These are phyloP conservation scores for Oxytropis ochrocephala DNA, from an alignment of 306 rosid genomes.

Conservation along the genomic window DNA sequence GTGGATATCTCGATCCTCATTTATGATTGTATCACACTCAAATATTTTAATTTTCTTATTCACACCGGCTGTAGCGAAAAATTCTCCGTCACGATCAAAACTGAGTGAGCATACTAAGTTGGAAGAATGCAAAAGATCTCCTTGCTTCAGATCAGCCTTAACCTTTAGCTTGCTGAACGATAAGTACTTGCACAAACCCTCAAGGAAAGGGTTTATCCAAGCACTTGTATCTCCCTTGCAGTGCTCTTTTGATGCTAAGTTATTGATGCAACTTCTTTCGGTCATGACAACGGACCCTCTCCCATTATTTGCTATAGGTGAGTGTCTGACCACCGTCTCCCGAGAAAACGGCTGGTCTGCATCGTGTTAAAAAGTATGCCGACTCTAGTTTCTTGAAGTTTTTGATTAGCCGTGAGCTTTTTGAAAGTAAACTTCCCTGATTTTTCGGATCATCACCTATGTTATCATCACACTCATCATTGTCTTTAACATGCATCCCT, in stretches of 20 bases:
- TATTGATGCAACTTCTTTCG: conserved; percentile 68
- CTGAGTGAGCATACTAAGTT: conserved; percentile 85
- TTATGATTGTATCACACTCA: conserved; percentile 67
- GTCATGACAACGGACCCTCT: conserved; percentile 53
- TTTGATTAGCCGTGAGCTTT: conserved; percentile 71
- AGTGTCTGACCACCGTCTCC: conserved; percentile 46
- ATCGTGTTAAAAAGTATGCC: conserved; percentile 74
- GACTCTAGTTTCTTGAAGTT: conserved; percentile 90
- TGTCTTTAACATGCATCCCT: conserved; percentile 22
- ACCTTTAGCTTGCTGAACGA: conserved; percentile 75
- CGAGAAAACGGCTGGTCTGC: conserved; percentile 45
- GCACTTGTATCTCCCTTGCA: conserved; percentile 55
- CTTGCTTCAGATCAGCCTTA: conserved; percentile 96
- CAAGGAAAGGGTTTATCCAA: conserved; percentile 94
- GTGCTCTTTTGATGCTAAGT: conserved; percentile 51
- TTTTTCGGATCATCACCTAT: conserved; percentile 37
- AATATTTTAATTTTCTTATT: conserved; percentile 91
- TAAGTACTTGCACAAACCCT: conserved; percentile 94
- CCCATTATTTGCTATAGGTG: conserved; percentile 56
- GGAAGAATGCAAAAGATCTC: conserved; percentile 92
- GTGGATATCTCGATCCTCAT: conserved; percentile 87
- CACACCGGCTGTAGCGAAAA: conserved; percentile 92
- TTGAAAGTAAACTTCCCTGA: conserved; percentile 44
- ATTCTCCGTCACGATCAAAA: conserved; percentile 94
- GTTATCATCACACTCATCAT: conserved; percentile 64